Evolutionary conservation across 495 filamentous ascomycete species (phyloP).

Genomic region (Penicillium waksmanii): DNA sequence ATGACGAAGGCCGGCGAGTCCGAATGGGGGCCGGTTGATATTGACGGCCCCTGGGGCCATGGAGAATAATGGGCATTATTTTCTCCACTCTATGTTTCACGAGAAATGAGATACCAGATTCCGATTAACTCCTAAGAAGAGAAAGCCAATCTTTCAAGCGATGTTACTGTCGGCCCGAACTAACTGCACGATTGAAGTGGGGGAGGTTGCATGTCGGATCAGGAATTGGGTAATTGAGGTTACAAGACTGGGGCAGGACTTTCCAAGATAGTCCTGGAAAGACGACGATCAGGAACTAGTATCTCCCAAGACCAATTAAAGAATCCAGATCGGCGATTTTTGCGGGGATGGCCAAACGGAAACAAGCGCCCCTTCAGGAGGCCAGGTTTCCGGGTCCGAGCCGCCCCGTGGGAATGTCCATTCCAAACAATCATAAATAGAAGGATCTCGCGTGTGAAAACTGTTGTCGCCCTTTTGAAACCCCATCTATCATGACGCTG

Average conservation of each 20-base stretch:
- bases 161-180: slow-evolving; percentile 3
- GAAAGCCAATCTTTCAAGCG: not conserved
- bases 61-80: not conserved
- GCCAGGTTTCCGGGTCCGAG: not conserved
- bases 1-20: not conserved
- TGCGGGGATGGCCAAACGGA: not conserved
- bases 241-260: slow-evolving; percentile 8
- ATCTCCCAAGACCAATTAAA: not conserved
- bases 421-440: slow-evolving; percentile 2
- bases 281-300: slow-evolving; percentile 2
- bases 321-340: not conserved
- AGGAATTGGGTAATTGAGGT: not conserved
- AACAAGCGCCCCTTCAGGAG: not conserved
- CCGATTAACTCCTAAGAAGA: not conserved
- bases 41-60: not conserved
- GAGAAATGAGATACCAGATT: not conserved
- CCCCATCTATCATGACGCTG: slow-evolving; percentile 6
- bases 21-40: not conserved
- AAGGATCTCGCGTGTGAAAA: not conserved
- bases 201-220: slow-evolving; percentile 3
- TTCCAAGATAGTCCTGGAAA: not conserved
- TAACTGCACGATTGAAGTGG: not conserved
- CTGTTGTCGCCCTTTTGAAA: not conserved
- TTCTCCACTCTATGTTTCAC: not conserved
- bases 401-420: not conserved